Conservation (phyloP, 2,329 filamentous ascomycete species). For the Aspergillus hortae region DNA sequence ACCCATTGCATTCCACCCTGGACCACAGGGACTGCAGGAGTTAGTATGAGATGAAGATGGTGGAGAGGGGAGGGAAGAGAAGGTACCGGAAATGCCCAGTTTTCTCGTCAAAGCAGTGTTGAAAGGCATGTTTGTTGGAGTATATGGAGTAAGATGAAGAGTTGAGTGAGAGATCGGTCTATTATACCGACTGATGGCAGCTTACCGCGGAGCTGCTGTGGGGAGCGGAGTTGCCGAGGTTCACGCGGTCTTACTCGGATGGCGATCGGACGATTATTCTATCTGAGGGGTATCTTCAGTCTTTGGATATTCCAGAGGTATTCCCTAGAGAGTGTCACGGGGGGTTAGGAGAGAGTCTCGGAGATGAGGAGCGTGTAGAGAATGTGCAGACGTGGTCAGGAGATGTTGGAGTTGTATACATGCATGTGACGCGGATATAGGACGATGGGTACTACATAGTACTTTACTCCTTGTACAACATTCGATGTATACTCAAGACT, state of each 20-base stretch:
- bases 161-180: background rate
- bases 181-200: background rate
- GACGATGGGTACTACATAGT: no score
- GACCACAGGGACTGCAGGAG: slow-evolving; percentile 42
- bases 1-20: slow-evolving; percentile 57
- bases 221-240: slow-evolving; percentile 30
- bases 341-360: background rate
- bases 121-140: slow-evolving; percentile 54
- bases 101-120: slow-evolving; percentile 61
- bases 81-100: slow-evolving; percentile 50
- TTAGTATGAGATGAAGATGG: background rate
- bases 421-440: background rate
- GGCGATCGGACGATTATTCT: slow-evolving; percentile 3
- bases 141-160: background rate
- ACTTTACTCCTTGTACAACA: no score
- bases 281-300: background rate
- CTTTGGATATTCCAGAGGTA: no score
- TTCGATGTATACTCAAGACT: no score
- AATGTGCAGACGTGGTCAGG: background rate
- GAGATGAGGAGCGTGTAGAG: background rate
- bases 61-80: background rate
- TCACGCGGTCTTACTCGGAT: slow-evolving; percentile 3
- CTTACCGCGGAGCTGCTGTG: slow-evolving; percentile 26
- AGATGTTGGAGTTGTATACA: no score
- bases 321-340: no score